Percentiles rank a stretch among this genome's conserved stretches.
phyloP scores from a whole-genome alignment of 768 basidiomycete species.

The Artomyces pyxidatus region DNA sequence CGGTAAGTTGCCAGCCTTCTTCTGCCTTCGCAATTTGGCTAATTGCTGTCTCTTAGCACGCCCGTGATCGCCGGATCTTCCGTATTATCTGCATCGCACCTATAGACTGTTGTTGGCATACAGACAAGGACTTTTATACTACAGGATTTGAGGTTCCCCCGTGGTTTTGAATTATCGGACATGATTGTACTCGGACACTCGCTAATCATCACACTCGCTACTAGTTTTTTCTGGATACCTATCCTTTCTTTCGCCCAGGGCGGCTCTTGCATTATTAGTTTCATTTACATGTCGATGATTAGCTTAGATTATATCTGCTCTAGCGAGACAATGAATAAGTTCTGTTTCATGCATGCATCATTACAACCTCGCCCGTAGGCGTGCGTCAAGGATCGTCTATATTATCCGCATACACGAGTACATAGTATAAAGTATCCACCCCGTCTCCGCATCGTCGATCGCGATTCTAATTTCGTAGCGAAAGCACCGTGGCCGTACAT shows the following conservation, averaged over 20 bases:
- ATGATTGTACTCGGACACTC: background rate
- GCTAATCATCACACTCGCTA: background rate
- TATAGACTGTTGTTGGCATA: conserved; percentile 11
- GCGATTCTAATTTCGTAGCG: too few relatives aligned
- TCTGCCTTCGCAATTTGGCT: background rate
- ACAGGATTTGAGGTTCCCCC: too few relatives aligned
- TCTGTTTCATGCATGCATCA: too few relatives aligned
- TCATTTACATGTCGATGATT: background rate
- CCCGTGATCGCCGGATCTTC: conserved; percentile 17
- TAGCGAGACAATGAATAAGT: background rate
- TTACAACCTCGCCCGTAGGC: too few relatives aligned
- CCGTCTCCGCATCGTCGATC: too few relatives aligned
- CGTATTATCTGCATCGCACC: conserved; percentile 9
- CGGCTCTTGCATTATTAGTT: background rate
- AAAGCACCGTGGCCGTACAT: too few relatives aligned
- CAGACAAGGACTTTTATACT: conserved; percentile 1
- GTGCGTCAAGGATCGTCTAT: too few relatives aligned
- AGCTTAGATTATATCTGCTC: background rate
- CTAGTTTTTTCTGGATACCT: background rate
- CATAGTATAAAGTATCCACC: too few relatives aligned
- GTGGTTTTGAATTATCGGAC: background rate
- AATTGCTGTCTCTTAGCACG: conserved; percentile 16
- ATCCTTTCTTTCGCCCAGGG: too few relatives aligned
- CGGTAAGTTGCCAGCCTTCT: conserved; percentile 33
- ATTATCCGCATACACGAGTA: too few relatives aligned